phyloP scores from a whole-genome alignment of 345 rosid species.

The Pistacia atlantica region DNA sequence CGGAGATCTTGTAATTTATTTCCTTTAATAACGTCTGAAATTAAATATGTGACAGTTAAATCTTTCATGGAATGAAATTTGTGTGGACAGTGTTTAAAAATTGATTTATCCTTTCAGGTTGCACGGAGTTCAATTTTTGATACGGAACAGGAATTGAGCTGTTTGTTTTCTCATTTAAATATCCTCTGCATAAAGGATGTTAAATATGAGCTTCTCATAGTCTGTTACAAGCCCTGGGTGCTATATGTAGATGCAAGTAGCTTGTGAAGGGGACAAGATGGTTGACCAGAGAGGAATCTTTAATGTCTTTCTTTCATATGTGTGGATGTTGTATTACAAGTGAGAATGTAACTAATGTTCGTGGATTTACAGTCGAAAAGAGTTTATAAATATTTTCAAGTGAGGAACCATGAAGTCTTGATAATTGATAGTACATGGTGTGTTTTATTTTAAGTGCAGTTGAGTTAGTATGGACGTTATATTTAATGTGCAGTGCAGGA shows the following conservation, averaged over 20 bases:
- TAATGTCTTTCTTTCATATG: not conserved
- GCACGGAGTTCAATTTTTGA: slow-evolving; percentile 2
- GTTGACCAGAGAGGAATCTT: not conserved
- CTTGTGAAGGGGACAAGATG: not conserved
- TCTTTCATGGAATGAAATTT: not conserved
- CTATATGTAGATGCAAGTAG: not conserved
- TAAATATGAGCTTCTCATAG: not conserved
- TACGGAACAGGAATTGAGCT: not conserved
- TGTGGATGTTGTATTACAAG: not conserved
- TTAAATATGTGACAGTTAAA: not conserved
- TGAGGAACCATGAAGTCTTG: not conserved
- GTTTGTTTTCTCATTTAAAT: not conserved
- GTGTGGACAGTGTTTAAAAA: not conserved
- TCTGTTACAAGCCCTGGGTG: not conserved
- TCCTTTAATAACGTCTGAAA: not conserved
- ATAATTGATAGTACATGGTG: not conserved
- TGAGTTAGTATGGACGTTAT: not conserved
- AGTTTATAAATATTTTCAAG: too few species aligned
- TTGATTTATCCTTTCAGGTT: slow-evolving; percentile 20
- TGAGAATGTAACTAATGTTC: not conserved
- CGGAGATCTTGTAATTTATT: not conserved
- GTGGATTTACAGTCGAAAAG: too few species aligned
- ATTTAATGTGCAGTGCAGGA: not conserved
- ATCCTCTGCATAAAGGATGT: not conserved
- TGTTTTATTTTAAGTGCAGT: not conserved